Conservation (phyloP, 2,329 filamentous ascomycete species). For the Aureobasidium sp. region DNA sequence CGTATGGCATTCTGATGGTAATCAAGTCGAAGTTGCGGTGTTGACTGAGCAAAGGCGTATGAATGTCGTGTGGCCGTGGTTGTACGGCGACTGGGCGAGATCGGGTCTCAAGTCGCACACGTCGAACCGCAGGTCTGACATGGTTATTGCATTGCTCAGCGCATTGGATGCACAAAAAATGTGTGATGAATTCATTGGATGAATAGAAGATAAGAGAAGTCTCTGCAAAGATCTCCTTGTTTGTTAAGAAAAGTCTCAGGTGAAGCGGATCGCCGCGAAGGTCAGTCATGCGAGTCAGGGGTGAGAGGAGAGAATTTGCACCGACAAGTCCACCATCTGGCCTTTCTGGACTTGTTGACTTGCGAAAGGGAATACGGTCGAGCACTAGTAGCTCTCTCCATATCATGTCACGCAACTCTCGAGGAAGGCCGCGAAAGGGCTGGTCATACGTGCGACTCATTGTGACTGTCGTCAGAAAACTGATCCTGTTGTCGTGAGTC, state of each 20-base stretch:
- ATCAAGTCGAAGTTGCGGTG: background rate
- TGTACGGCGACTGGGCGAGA: background rate
- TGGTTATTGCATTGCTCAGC: background rate
- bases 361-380: background rate
- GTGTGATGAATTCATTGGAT: background rate
- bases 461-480: background rate
- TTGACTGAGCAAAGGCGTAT: background rate
- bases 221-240: background rate
- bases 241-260: background rate
- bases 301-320: background rate
- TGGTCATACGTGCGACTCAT: background rate
- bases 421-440: background rate
- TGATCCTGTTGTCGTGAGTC: background rate
- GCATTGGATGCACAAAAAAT: background rate
- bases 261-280: background rate
- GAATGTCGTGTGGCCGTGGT: background rate
- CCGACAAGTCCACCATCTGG: background rate
- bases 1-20: background rate
- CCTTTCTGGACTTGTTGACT: background rate
- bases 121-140: background rate
- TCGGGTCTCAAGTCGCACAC: background rate
- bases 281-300: background rate
- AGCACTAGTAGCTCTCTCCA: background rate
- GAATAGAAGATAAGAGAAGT: background rate
- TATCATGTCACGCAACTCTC: constrained; percentile 3